phyloP scores from a whole-genome alignment of 352 stramenopile species.

The Aphanomyces stellatus region DNA sequence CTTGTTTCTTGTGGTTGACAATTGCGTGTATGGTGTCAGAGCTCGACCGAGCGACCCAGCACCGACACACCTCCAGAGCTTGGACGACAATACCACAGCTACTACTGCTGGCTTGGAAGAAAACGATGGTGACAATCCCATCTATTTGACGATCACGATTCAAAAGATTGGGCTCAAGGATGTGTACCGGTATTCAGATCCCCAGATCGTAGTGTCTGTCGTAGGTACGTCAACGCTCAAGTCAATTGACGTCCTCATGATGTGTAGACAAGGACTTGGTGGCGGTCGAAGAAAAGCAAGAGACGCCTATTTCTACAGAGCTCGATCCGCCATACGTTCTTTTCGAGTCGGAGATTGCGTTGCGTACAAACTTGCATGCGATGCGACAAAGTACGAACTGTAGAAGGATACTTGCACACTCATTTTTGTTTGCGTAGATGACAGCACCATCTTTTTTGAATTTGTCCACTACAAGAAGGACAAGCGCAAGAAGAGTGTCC shows the following conservation, averaged over 20 bases:
- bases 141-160: constrained; percentile 30
- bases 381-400: constrained; percentile 46
- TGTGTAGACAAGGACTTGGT: constrained; percentile 36
- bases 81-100: neutral
- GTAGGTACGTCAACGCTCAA: constrained; percentile 29
- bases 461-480: constrained; percentile 71
- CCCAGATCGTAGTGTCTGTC: constrained; percentile 53
- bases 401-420: neutral
- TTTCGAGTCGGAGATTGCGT: constrained; percentile 33
- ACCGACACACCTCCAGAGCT: no score
- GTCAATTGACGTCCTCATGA: no score
- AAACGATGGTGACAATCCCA: neutral
- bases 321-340: constrained; percentile 37
- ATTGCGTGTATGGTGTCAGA: no score
- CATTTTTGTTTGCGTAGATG: constrained; percentile 26
- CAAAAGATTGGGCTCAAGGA: constrained; percentile 57
- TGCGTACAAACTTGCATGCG: constrained; percentile 39
- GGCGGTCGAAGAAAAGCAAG: constrained; percentile 42
- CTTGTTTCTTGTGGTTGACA: no score
- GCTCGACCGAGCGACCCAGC: no score
- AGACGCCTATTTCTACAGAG: constrained; percentile 35
- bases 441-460: constrained; percentile 53
- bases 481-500: constrained; percentile 68
- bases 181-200: constrained; percentile 47
- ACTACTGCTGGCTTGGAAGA: neutral